phyloP scores from a whole-genome alignment of 2,329 filamentous ascomycete species.

The Colletotrichum costaricense region DNA sequence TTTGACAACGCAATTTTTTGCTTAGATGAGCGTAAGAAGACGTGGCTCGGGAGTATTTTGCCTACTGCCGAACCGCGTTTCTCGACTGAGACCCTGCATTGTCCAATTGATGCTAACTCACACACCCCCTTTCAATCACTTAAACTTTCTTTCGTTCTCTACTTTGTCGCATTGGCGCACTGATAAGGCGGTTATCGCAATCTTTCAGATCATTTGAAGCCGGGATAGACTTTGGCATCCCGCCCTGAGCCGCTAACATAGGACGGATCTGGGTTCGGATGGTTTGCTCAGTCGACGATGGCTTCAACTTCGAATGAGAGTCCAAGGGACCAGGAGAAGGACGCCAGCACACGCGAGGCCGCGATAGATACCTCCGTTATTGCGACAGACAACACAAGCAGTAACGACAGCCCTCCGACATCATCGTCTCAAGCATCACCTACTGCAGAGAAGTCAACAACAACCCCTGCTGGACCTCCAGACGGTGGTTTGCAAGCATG shows the following conservation, averaged over 20 bases:
- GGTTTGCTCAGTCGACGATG: neutral
- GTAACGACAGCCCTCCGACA: conserved; percentile 6
- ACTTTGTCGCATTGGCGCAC: neutral
- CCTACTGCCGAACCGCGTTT: conserved; percentile 15
- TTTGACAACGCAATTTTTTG: conserved; percentile 24
- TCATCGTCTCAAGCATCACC: conserved; percentile 21
- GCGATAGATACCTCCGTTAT: neutral
- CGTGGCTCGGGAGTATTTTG: conserved; percentile 21
- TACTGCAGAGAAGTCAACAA: conserved; percentile 13
- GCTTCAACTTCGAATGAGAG: conserved; percentile 11
- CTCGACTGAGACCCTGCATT: conserved; percentile 13
- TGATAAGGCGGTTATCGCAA: neutral
- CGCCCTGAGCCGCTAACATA: neutral
- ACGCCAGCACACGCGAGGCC: neutral
- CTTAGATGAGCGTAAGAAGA: conserved; percentile 21
- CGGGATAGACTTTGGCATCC: neutral
- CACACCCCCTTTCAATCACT: conserved; percentile 1
- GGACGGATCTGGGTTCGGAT: neutral
- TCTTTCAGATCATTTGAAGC: neutral
- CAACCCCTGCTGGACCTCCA: conserved; percentile 15
- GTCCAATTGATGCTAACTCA: conserved; percentile 6
- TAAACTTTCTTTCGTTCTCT: neutral
- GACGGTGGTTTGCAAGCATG: conserved; percentile 53
- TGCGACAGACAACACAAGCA: neutral
- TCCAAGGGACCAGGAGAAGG: conserved; percentile 1